Percentiles rank a stretch among this genome's conserved stretches.
These are phyloP conservation scores for Trichophyton equinum DNA, from an alignment of 2,329 filamentous ascomycete genomes.

Conservation along the genomic window DNA sequence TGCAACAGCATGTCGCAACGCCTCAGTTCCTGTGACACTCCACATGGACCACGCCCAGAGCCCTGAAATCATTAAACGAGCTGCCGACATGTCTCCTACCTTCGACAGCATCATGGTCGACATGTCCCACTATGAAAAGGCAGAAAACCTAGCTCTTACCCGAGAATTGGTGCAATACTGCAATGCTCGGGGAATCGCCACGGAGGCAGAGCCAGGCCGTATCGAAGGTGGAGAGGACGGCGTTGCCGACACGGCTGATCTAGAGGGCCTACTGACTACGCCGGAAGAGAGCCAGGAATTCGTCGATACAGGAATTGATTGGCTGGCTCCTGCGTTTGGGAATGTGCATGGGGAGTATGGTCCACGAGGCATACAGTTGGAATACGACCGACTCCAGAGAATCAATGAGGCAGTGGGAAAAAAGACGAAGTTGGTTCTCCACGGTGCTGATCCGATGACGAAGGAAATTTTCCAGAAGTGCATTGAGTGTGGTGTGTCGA, in stretches of 20 bases:
- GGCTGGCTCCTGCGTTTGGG: slow-evolving; percentile 62
- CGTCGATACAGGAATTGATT: slow-evolving; percentile 57
- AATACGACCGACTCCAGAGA: slow-evolving; percentile 42
- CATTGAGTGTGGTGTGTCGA: slow-evolving; percentile 43
- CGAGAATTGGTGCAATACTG: slow-evolving; percentile 51
- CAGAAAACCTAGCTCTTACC: slow-evolving; percentile 55
- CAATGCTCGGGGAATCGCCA: slow-evolving; percentile 52
- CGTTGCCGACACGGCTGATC: slow-evolving; percentile 52
- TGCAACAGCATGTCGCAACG: slow-evolving; percentile 43
- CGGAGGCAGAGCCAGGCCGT: slow-evolving; percentile 58
- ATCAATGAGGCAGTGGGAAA: slow-evolving; percentile 39
- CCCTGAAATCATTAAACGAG: slow-evolving; percentile 48
- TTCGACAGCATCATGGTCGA: slow-evolving; percentile 69
- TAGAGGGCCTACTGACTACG: slow-evolving; percentile 54
- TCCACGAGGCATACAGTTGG: slow-evolving; percentile 48
- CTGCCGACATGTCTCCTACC: slow-evolving; percentile 45
- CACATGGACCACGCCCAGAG: slow-evolving; percentile 57
- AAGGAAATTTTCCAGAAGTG: slow-evolving; percentile 44
- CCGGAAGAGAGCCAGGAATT: slow-evolving; percentile 59
- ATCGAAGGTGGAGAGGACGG: slow-evolving; percentile 67
- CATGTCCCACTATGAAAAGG: slow-evolving; percentile 60
- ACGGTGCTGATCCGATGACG: slow-evolving; percentile 47
- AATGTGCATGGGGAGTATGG: slow-evolving; percentile 67
- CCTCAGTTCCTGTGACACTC: slow-evolving; percentile 48
- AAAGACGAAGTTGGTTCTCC: slow-evolving; percentile 39